phyloP scores from a whole-genome alignment of 441 rosid genomes.

The Flueggea neowawraea region DNA sequence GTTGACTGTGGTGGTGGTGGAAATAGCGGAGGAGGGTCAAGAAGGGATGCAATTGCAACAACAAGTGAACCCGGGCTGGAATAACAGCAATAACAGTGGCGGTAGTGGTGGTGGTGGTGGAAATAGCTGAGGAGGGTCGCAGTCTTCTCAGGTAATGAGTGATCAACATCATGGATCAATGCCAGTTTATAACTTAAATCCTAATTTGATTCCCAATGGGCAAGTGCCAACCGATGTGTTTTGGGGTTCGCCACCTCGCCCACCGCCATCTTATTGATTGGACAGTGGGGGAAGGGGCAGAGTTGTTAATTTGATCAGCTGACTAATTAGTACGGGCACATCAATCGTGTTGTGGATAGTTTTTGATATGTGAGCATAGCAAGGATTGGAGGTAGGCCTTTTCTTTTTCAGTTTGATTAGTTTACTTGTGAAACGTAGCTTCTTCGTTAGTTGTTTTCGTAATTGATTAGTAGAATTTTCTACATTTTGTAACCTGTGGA shows the following conservation, averaged over 20 bases:
- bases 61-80: constrained; percentile 22
- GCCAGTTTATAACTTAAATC: constrained; percentile 60
- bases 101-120: background rate
- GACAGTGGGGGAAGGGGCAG: background rate
- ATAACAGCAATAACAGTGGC: background rate
- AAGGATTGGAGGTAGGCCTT: constrained; percentile 14
- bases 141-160: constrained; percentile 33
- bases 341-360: constrained; percentile 7
- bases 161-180: constrained; percentile 45
- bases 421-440: constrained; percentile 21
- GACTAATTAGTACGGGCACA: constrained; percentile 8
- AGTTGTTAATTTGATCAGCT: constrained; percentile 11
- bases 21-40: constrained; percentile 37
- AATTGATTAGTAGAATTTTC: too few species aligned
- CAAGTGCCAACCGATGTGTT: constrained; percentile 74
- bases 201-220: constrained; percentile 64
- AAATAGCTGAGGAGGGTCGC: constrained; percentile 18
- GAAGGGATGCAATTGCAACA: constrained; percentile 38
- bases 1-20: constrained; percentile 85
- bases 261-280: constrained; percentile 47
- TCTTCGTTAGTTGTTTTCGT: background rate
- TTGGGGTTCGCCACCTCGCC: constrained; percentile 68
- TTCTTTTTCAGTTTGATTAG: background rate
- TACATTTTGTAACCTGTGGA: too few species aligned
- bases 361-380: constrained; percentile 15